Conservation (phyloP, 345 rosid genomes). For the Ceriops zippeliana region DNA sequence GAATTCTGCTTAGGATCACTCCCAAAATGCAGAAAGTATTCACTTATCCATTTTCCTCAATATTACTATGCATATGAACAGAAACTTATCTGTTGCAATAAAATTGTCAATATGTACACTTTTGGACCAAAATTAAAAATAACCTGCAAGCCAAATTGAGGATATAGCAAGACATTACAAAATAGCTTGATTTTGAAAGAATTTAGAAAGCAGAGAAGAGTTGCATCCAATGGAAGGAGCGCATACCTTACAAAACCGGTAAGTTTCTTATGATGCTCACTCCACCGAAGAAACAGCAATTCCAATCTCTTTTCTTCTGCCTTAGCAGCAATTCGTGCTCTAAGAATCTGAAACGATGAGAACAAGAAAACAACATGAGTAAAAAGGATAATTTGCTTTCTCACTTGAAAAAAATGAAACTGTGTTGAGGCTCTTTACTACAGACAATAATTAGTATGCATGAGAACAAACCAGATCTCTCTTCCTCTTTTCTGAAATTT, state of each 20-base stretch:
- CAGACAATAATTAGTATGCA: background rate
- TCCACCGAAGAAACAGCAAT: conserved; percentile 92
- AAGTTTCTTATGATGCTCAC: conserved; percentile 88
- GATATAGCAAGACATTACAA: conserved; percentile 14
- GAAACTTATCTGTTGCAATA: conserved; percentile 95
- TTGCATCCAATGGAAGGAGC: background rate
- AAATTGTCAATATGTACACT: conserved; percentile 98
- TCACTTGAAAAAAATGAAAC: background rate
- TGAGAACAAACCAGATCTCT: conserved; percentile 77
- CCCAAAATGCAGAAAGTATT: conserved; percentile 26
- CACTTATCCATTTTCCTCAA: conserved; percentile 39
- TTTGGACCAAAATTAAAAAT: conserved; percentile 95
- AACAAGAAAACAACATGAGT: background rate
- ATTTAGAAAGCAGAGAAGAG: background rate
- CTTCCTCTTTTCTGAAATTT: conserved; percentile 71
- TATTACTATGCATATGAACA: conserved; percentile 61
- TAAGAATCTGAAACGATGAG: conserved; percentile 52
- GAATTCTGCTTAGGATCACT: conserved; percentile 38
- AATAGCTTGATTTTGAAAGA: background rate
- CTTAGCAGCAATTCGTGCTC: conserved; percentile 92
- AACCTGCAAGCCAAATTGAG: conserved; percentile 64
- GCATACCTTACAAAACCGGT: conserved; percentile 84
- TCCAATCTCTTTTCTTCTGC: conserved; percentile 97
- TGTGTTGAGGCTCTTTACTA: background rate
- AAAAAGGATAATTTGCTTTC: conserved; percentile 1